Percentiles rank a stretch among this genome's conserved stretches.
Evolutionary conservation across 345 rosid genomes (phyloP).

Genomic region (Corchorus olitorius): DNA sequence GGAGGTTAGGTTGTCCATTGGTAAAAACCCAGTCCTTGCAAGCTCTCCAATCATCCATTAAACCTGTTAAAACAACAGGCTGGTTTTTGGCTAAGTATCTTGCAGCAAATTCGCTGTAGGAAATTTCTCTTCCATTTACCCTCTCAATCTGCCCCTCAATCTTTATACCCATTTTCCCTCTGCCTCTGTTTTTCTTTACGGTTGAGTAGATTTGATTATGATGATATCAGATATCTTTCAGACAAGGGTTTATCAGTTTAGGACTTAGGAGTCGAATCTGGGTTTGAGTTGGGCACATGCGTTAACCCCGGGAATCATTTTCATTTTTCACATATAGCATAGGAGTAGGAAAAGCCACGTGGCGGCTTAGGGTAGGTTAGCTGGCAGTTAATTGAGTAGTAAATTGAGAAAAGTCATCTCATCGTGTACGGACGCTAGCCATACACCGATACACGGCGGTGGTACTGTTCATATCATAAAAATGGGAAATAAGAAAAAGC

Average conservation of each 20-base stretch:
- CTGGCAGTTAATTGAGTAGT: background rate
- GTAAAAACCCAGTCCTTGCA: constrained; percentile 70
- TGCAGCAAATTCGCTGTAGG: constrained; percentile 62
- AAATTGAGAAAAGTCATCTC: background rate
- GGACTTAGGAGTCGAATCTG: background rate
- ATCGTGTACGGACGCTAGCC: background rate
- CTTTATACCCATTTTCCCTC: constrained; percentile 49
- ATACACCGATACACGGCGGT: background rate
- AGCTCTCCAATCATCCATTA: constrained; percentile 85
- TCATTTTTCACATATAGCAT: no score
- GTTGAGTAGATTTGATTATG: background rate
- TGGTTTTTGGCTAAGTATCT: constrained; percentile 65
- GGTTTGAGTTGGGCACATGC: no score
- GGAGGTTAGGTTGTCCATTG: constrained; percentile 61
- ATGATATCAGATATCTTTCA: background rate
- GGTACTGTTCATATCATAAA: background rate
- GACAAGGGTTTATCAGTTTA: background rate
- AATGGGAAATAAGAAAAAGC: background rate
- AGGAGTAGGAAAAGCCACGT: no score
- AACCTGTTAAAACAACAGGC: constrained; percentile 73
- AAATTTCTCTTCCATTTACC: constrained; percentile 63
- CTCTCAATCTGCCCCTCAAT: constrained; percentile 69
- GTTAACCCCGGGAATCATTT: no score
- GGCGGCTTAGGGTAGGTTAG: background rate
- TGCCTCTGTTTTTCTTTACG: background rate